Evolutionary conservation across 2,329 filamentous ascomycete species (phyloP), one percentile per base, ranked within the genome.

Genomic region (Aspergillus sp.): DNA sequence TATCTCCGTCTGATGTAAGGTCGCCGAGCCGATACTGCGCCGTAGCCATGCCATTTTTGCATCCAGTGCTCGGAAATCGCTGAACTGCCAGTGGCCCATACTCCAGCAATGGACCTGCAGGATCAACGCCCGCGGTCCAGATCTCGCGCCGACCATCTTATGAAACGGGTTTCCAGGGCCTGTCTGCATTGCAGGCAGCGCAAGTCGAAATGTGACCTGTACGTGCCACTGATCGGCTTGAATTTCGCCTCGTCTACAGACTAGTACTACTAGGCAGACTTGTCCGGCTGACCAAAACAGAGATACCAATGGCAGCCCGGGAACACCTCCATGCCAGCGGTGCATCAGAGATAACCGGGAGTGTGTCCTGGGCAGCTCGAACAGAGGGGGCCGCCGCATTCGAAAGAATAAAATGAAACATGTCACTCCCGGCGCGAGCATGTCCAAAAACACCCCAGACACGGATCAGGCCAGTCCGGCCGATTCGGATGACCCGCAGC

Each of bases 331-430:
- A 15, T 78, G 74, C 43, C 65, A 72, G 32, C 61, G 74, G 34
- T 78, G 74, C 53, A 66, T 71, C 40, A 67, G 68, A 43, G 72
- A 75, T 41, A 62, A 66, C 35, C 69, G 71, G 32, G 71, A 76
- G 39, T 78, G 74, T 49, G 64, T 77, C 8, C 63, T 77, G 13
- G 73, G 72, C 5, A 68, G 69, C 27, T 74, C 71, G 29, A 76
- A 76, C 47, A 68, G 73, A 34, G 74, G 74, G 28, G 74, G 74
- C 10, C 64, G 72, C 34, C 66, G 74, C 29, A 66, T 75, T 36
- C 67, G 72, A 33, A 74, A 72, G 47, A 72, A 71, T 47, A 64
- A 58, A 41, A 55, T 57, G 29, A 54, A 58, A 31, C 51, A 53
- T 24, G 51, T 57, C 26, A 55, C 53, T 2, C 51, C 53, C 1